Base-by-base conservation (phyloP, 192 early-diverging fungal species). In the Cladochytrium replicatum region DNA sequence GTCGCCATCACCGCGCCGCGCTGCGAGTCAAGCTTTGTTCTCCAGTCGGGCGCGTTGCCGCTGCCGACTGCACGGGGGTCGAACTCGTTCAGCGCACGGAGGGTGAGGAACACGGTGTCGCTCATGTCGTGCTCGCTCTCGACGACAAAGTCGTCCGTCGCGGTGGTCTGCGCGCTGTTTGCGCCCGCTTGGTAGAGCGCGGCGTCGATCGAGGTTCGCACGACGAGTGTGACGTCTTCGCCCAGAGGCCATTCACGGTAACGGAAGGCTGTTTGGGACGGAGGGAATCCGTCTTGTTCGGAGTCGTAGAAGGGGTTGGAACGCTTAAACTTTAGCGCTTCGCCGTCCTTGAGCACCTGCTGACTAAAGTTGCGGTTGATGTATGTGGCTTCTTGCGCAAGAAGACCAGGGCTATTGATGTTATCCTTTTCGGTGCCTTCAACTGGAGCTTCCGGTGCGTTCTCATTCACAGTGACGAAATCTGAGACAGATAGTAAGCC, bases 1-100 rank as follows among this genome's bases (percentile, higher is more conserved):
- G 88, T 89, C 0, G 92, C 92, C 48, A 97, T 87, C 23, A 96
- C 87, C 37, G 93, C 93, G 53, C 90, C 95, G 50, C 93, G 83
- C 64, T 93, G 88, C 24, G 86, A 70, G 67, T 99, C 93, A 25
- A 99, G 74, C 61, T 87, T 91, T 63, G 87, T 68, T 54, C 89
- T 77, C 95, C 95, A 99, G 66, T 93, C 86, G 23, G 93, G 81
- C 6, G 88, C 86, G 41, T 84, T 84, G 30, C 87, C 89, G 40
- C 80, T 73, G 31, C 89, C 91, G 46, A 82, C 69, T 23, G 91
- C 90, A 39, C 75, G 66, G 21, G 83, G 66, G 69, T 96, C 91
- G 60, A 93, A 93, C 66, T 99, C 91, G 60, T 94, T 95, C 54
- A 99, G 72, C 13, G 88, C 86, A 43, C 78, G 75, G 43, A 92